A percentile compares a stretch with the other conserved stretches of the same genome.
Evolutionary conservation across 2,329 filamentous ascomycete genomes (phyloP).

Genomic region (Xylaria arbuscula): DNA sequence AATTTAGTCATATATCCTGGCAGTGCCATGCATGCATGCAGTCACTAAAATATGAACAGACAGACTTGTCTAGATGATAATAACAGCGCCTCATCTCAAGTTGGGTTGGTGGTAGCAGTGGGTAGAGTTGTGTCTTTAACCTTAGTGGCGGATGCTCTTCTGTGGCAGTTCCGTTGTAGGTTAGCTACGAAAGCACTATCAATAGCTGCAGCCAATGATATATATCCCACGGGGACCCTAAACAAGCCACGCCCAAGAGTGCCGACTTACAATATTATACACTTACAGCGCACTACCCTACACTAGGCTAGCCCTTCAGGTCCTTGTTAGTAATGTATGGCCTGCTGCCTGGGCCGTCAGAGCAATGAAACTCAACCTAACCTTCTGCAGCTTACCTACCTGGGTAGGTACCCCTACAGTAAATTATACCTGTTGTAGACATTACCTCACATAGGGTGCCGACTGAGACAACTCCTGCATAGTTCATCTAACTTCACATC

Average conservation of each 20-base stretch:
- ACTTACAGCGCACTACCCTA: neutral
- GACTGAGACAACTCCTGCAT: conserved; percentile 4
- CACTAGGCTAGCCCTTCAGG: neutral
- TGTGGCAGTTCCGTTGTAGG: neutral
- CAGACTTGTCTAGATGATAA: too few relatives aligned
- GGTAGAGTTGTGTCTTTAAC: neutral
- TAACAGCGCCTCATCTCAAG: too few relatives aligned
- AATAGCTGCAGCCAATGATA: neutral
- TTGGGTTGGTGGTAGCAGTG: neutral
- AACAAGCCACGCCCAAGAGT: neutral
- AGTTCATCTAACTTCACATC: conserved; percentile 10
- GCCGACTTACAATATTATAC: too few relatives aligned
- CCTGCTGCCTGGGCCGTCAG: neutral
- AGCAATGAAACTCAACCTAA: neutral
- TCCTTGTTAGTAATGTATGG: neutral
- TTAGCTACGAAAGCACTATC: neutral
- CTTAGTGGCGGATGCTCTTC: neutral
- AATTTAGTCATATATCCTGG: too few relatives aligned
- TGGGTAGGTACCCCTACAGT: neutral
- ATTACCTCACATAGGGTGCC: conserved; percentile 5
- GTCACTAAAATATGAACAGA: too few relatives aligned
- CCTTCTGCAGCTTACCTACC: neutral
- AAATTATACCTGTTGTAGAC: neutral
- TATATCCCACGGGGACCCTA: neutral
- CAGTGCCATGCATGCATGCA: too few relatives aligned